Percentiles rank a stretch among this genome's conserved stretches.
These are phyloP conservation scores for Porphyrellus cyaneotinctus DNA, from an alignment of 768 basidiomycete genomes.

Conservation along the genomic window DNA sequence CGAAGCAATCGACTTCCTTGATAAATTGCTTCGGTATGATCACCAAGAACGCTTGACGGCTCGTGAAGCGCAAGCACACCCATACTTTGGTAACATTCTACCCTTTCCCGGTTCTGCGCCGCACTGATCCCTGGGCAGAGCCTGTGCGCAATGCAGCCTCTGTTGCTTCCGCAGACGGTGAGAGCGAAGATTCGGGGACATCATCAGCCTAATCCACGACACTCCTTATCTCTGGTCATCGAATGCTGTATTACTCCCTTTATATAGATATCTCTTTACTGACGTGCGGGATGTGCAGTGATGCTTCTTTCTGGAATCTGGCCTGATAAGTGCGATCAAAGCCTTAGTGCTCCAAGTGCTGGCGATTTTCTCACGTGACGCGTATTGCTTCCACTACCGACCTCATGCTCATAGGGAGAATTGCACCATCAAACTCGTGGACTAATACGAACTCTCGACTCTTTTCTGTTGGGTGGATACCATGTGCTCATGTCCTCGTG, in stretches of 20 bases:
- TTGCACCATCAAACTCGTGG: conserved; percentile 9
- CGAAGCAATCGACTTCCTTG: conserved; percentile 94
- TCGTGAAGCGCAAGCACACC: conserved; percentile 84
- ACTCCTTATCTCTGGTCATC: conserved; percentile 24
- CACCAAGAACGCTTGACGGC: conserved; percentile 97
- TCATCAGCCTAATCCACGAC: conserved; percentile 30
- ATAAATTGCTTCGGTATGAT: conserved; percentile 93
- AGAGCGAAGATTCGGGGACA: conserved; percentile 50
- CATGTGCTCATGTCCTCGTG: conserved; percentile 14
- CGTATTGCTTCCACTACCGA: conserved; percentile 3
- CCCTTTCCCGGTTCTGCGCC: conserved; percentile 6
- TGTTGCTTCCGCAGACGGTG: conserved; percentile 49
- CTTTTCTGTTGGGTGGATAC: conserved; percentile 11
- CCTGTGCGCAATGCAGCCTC: conserved; percentile 53
- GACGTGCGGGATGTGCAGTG: conserved; percentile 20
- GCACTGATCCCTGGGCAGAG: conserved; percentile 42
- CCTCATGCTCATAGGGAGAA: conserved; percentile 5
- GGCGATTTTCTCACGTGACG: conserved; percentile 12
- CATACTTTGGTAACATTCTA: conserved; percentile 75
- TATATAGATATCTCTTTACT: conserved; percentile 31
- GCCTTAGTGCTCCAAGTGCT: conserved; percentile 10
- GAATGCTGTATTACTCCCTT: conserved; percentile 32
- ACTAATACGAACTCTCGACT: conserved; percentile 1
- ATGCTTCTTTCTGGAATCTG: conserved; percentile 12
- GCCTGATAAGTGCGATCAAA: conserved; percentile 20